Evolutionary conservation across 2,329 filamentous ascomycete genomes (phyloP).

Genomic region (Colletotrichum musicola): DNA sequence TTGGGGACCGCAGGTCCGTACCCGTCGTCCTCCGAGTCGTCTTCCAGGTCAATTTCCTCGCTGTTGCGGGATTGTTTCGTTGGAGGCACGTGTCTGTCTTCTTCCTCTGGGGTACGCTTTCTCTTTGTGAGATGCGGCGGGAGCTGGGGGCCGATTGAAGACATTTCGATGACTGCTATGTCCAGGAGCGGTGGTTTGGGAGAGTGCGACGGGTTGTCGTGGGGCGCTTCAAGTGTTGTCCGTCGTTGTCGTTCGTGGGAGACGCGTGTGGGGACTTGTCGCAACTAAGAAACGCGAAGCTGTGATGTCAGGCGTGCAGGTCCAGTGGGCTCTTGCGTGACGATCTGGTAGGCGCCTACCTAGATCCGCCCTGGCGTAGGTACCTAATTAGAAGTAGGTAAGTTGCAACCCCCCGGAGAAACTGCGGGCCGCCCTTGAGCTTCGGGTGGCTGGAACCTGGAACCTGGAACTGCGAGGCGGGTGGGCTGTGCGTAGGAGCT

Average conservation of each 20-base stretch:
- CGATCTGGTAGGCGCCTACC: neutral
- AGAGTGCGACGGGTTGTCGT: neutral
- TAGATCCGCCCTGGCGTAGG: constrained; percentile 7
- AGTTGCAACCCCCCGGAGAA: constrained; percentile 25
- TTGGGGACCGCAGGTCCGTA: constrained; percentile 54
- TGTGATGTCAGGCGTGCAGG: constrained; percentile 16
- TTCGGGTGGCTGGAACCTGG: constrained; percentile 34
- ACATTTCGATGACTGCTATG: constrained; percentile 60
- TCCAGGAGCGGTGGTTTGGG: neutral
- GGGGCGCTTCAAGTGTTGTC: too few species aligned
- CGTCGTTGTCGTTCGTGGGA: neutral
- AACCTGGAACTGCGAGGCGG: constrained; percentile 35
- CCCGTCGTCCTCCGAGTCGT: constrained; percentile 55
- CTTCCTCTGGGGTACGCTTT: constrained; percentile 65
- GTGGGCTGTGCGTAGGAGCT: constrained; percentile 34
- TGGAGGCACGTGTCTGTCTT: constrained; percentile 55
- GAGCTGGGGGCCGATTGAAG: constrained; percentile 77
- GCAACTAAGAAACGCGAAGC: constrained; percentile 14
- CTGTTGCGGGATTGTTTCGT: constrained; percentile 65
- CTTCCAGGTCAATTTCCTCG: constrained; percentile 62
- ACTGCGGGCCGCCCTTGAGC: constrained; percentile 28
- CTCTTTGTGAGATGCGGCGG: constrained; percentile 76
- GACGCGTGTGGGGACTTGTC: constrained; percentile 13
- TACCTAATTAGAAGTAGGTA: neutral
- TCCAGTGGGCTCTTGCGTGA: neutral